A percentile compares a stretch with the other conserved stretches of the same genome.
phyloP scores from a whole-genome alignment of 371 early-diverging fungal species.

The Agmasoma carcini region DNA sequence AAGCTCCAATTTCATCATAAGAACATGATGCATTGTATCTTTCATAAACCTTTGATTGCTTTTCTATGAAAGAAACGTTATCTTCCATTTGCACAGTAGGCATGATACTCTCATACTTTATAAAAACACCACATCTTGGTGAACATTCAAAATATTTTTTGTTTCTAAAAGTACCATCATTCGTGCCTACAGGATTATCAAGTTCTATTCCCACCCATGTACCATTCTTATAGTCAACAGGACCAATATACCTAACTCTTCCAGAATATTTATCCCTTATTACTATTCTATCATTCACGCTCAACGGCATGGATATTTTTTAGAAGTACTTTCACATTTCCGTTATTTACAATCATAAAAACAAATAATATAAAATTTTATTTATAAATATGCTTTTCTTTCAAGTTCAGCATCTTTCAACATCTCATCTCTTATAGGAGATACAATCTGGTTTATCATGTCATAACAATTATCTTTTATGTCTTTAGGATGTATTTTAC shows the following conservation, averaged over 20 bases:
- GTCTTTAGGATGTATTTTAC: constrained; percentile 82
- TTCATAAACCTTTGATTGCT: too few relatives aligned
- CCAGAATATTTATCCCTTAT: constrained; percentile 17
- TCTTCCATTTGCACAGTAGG: background rate
- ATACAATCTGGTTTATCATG: constrained; percentile 68
- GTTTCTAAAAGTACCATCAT: constrained; percentile 36
- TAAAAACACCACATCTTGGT: constrained; percentile 39
- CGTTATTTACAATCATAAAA: too few relatives aligned
- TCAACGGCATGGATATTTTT: too few relatives aligned
- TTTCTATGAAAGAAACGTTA: background rate
- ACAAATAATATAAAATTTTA: constrained; percentile 1
- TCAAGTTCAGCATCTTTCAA: constrained; percentile 52
- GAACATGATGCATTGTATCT: too few relatives aligned
- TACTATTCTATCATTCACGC: constrained; percentile 21
- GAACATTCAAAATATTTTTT: constrained; percentile 41
- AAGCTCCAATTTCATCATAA: background rate
- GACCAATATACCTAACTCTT: constrained; percentile 39
- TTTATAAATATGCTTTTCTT: constrained; percentile 55
- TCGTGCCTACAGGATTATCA: constrained; percentile 31
- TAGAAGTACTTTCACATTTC: too few relatives aligned
- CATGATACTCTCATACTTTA: constrained; percentile 15
- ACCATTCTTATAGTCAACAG: constrained; percentile 33
- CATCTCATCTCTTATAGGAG: constrained; percentile 71
- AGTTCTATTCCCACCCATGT: constrained; percentile 45
- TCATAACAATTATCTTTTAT: constrained; percentile 72